Evolutionary conservation across 345 rosid species (phyloP).

Genomic region (Barbarea vulgaris): DNA sequence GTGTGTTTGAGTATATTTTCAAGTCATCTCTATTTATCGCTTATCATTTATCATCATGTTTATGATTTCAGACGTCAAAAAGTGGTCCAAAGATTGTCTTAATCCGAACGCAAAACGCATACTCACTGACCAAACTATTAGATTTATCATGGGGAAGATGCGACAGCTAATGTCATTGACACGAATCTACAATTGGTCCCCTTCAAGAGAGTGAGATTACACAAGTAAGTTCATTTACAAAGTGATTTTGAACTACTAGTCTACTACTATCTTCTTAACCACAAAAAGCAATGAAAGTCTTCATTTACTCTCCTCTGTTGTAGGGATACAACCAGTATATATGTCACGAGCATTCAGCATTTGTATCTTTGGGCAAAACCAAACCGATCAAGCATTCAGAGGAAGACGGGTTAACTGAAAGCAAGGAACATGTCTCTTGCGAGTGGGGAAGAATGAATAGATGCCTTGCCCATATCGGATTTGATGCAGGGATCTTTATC

Average conservation of each 20-base stretch:
- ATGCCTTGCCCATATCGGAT: constrained; percentile 88
- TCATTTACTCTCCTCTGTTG: constrained; percentile 20
- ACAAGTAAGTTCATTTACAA: constrained; percentile 21
- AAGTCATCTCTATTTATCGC: too few species aligned
- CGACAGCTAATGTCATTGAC: constrained; percentile 8
- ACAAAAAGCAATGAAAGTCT: constrained; percentile 6
- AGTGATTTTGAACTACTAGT: constrained; percentile 9
- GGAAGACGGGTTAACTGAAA: constrained; percentile 56
- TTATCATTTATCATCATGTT: too few species aligned
- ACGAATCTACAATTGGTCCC: constrained; percentile 27
- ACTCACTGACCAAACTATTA: neutral
- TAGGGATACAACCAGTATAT: neutral
- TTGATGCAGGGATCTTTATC: constrained; percentile 79
- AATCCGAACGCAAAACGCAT: neutral
- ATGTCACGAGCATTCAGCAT: constrained; percentile 46
- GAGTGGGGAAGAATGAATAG: constrained; percentile 88
- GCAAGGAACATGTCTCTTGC: constrained; percentile 73
- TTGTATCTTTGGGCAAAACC: constrained; percentile 89
- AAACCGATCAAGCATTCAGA: constrained; percentile 72
- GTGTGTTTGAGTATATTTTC: too few species aligned
- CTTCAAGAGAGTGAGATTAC: constrained; percentile 2
- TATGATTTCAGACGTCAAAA: too few species aligned
- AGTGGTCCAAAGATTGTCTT: neutral
- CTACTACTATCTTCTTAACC: constrained; percentile 13
- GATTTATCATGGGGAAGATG: neutral